phyloP scores from a whole-genome alignment of 1,139 yeast species.

The Debaryomycetaceae sp. region DNA sequence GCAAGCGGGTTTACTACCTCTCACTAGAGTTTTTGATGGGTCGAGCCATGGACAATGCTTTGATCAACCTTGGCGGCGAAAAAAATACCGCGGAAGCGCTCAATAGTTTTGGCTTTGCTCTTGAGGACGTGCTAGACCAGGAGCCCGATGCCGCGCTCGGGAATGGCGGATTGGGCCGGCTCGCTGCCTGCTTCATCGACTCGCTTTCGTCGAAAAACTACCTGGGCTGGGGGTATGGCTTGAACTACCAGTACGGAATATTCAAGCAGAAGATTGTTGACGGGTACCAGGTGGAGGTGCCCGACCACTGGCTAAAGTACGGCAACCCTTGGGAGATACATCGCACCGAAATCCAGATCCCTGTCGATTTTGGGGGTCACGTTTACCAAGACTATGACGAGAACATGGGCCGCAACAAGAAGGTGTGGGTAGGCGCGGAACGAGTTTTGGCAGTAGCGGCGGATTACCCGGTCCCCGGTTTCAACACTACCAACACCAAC shows the following conservation, averaged over 20 bases:
- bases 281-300: constrained; percentile 89
- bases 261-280: constrained; percentile 84
- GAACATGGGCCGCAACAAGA: constrained; percentile 37
- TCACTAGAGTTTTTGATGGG: constrained; percentile 93
- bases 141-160: constrained; percentile 95
- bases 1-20: constrained; percentile 78
- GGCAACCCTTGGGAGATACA: constrained; percentile 92
- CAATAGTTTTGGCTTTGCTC: constrained; percentile 69
- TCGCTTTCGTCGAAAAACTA: constrained; percentile 78
- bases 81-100: constrained; percentile 45
- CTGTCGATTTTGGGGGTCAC: constrained; percentile 85
- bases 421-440: constrained; percentile 82
- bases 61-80: constrained; percentile 60
- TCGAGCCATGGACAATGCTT: constrained; percentile 87
- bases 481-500: constrained; percentile 72
- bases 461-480: constrained; percentile 92
- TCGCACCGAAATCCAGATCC: constrained; percentile 77
- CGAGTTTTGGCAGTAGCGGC: constrained; percentile 85
- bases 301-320: constrained; percentile 86
- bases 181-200: constrained; percentile 92
- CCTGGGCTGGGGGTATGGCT: constrained; percentile 96
- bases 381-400: constrained; percentile 54
- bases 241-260: constrained; percentile 88
- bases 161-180: constrained; percentile 89
- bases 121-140: constrained; percentile 75